Percentiles rank a stretch among this genome's conserved stretches.
These are phyloP conservation scores for Xylariales sp. DNA, from an alignment of 2,329 filamentous ascomycete genomes.

Conservation along the genomic window DNA sequence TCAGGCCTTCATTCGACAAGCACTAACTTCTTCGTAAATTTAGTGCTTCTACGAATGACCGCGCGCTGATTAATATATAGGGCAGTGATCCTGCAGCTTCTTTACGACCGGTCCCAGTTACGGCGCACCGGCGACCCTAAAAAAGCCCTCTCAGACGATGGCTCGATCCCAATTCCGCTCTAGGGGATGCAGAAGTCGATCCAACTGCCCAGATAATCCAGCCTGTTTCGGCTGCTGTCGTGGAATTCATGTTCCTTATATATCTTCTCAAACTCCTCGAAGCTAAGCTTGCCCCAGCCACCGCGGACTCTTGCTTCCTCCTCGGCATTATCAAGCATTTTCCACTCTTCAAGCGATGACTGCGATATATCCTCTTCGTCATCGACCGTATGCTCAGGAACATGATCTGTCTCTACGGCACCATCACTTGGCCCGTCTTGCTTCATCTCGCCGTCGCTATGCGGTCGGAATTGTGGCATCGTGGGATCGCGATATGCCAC, in stretches of 20 bases:
- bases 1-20: too few relatives aligned
- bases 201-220: conserved; percentile 85
- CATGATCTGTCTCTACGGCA: not conserved
- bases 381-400: not conserved
- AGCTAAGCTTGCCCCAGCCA: conserved; percentile 75
- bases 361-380: conserved; percentile 19
- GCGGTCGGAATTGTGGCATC: conserved; percentile 65
- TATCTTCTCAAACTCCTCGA: conserved; percentile 72
- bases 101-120: too few relatives aligned
- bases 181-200: conserved; percentile 73
- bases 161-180: conserved; percentile 1
- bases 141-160: too few relatives aligned
- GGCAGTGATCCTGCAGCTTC: not conserved
- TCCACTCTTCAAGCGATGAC: conserved; percentile 42
- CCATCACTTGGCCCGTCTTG: too few relatives aligned
- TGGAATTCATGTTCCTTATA: conserved; percentile 55
- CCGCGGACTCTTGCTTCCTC: conserved; percentile 64
- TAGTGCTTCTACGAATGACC: too few relatives aligned
- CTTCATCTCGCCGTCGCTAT: conserved; percentile 28
- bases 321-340: conserved; percentile 59
- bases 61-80: too few relatives aligned
- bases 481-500: conserved; percentile 51
- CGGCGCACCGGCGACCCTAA: too few relatives aligned
- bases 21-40: too few relatives aligned
- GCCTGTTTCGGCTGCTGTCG: conserved; percentile 55